phyloP scores from a whole-genome alignment of 1,284 basidiomycete genomes.

The Pseudozyma flocculosa region DNA sequence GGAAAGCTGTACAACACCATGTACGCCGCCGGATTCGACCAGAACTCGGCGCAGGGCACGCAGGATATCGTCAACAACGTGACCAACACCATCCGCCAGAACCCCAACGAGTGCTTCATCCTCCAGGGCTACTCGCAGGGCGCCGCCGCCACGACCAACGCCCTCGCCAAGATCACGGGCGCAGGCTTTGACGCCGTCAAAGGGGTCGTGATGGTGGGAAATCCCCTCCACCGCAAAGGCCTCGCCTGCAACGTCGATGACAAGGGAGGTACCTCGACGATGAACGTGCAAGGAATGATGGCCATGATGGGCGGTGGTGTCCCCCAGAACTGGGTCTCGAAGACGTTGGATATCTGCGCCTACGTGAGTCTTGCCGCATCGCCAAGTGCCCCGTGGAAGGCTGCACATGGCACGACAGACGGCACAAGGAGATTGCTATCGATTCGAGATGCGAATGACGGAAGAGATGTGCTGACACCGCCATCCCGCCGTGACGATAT shows the following conservation, averaged over 20 bases:
- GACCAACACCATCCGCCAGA: conserved; percentile 4
- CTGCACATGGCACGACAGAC: too few relatives aligned
- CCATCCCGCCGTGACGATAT: too few relatives aligned
- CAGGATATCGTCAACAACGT: conserved; percentile 32
- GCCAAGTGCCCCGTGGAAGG: background rate
- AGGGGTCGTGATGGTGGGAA: conserved; percentile 54
- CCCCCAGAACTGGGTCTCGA: conserved; percentile 39
- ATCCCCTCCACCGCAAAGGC: conserved; percentile 49
- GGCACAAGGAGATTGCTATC: too few relatives aligned
- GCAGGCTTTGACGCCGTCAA: conserved; percentile 44
- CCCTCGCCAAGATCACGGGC: conserved; percentile 35
- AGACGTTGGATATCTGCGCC: conserved; percentile 54
- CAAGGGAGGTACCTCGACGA: conserved; percentile 43
- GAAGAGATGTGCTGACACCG: too few relatives aligned
- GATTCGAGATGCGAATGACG: too few relatives aligned
- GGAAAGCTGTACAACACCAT: conserved; percentile 48
- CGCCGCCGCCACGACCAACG: conserved; percentile 52
- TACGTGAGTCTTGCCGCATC: conserved; percentile 15
- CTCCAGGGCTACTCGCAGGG: conserved; percentile 47
- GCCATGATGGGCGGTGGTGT: conserved; percentile 19
- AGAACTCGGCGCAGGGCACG: conserved; percentile 43
- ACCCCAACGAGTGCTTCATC: conserved; percentile 29
- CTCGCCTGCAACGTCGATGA: conserved; percentile 52
- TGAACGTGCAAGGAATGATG: conserved; percentile 27
- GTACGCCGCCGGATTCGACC: conserved; percentile 45